Evolutionary conservation across 2,329 filamentous ascomycete genomes (phyloP), one percentile per base, ranked within the genome.

Genomic region (Didymella keratinophila): DNA sequence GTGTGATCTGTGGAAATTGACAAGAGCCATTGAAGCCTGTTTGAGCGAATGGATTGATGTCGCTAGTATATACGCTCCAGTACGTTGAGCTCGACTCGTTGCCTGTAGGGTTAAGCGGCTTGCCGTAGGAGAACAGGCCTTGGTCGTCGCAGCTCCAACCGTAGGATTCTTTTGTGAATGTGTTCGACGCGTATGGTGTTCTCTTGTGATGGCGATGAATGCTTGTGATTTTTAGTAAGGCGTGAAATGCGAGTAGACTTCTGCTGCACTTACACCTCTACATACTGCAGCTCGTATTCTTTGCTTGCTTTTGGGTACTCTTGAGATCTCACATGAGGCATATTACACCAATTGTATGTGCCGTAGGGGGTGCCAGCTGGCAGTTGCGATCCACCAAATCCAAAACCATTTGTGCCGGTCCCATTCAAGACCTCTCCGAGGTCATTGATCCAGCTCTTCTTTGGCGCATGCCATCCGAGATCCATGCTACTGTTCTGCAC

Each of bases 161-260:
- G 70, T 91, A 90, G 0, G 85, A 79, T 72, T 95, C 92, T 0
- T 85, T 79, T 0, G 91, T 91, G 67, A 95, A 94, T 0, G 87
- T 86, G 71, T 95, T 96, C 52, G 84, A 82, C 1, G 89, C 85
- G 72, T 95, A 95, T 0, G 91, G 91, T 0, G 91, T 95, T 21
- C 92, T 86, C 73, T 95, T 95, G 76, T 95, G 91, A 72, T 95
- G 92, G 50, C 92, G 85, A 70, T 95, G 91, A 48, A 93, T 88
- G 10, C 66, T 66, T n/a, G 25, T 18, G 30, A 32, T 43, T 2
- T 21, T 67, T n/a, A 62, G 52, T 44, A 30, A 16, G 6, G 21
- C 4, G 9, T 10, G 11, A 7, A 32, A 4, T 4, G 7, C 16
- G 23, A 7, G 21, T 12, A n/a, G 14, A 20, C 9, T 14, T 6